These are phyloP conservation scores for Fraxinus albicans DNA, from an alignment of 305 asterid species.

Conservation along the genomic window DNA sequence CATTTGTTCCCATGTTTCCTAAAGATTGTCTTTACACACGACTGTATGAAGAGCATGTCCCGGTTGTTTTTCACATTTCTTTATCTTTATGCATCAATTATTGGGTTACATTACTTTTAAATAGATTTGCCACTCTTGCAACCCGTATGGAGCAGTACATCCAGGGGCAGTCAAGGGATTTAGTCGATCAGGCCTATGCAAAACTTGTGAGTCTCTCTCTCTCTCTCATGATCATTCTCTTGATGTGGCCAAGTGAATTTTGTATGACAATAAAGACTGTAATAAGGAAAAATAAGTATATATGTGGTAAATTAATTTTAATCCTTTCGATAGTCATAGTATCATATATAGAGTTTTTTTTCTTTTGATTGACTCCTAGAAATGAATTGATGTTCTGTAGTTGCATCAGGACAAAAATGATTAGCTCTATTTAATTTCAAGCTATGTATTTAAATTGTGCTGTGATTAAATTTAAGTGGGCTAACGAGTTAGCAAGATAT, in stretches of 20 bases:
- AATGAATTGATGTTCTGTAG: background rate
- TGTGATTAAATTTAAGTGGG: background rate
- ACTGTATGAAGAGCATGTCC: background rate
- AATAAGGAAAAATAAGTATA: background rate
- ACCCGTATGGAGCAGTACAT: slow-evolving; percentile 99
- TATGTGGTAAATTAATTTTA: background rate
- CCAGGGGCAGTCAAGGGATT: slow-evolving; percentile 98
- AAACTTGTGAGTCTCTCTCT: slow-evolving; percentile 68
- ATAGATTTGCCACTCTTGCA: slow-evolving; percentile 93
- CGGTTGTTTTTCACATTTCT: background rate
- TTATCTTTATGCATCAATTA: slow-evolving; percentile 17
- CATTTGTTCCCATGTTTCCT: background rate
- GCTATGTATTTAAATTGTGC: background rate
- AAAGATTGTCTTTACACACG: background rate
- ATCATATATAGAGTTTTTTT: background rate
- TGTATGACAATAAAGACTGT: background rate
- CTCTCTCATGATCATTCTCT: slow-evolving; percentile 10
- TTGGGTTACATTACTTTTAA: slow-evolving; percentile 27
- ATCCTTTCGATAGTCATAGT: background rate
- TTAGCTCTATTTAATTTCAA: background rate
- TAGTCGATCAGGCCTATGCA: slow-evolving; percentile 92
- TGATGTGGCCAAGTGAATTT: background rate
- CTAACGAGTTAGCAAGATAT: background rate
- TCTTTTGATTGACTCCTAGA: background rate
- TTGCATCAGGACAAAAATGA: background rate